Conservation (phyloP, 2,329 filamentous ascomycete genomes). For the Aureobasidium sp. region DNA sequence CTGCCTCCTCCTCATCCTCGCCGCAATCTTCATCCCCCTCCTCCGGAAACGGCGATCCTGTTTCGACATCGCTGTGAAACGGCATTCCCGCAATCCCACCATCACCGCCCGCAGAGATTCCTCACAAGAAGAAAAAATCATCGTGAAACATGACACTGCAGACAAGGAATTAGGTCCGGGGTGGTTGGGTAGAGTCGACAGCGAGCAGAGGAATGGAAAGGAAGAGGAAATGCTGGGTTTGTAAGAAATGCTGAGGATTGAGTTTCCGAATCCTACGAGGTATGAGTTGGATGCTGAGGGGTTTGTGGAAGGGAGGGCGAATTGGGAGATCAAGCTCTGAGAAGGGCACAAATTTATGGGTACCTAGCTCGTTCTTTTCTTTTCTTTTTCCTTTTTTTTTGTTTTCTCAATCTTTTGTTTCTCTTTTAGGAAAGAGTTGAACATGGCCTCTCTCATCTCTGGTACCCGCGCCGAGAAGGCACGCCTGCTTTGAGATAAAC, state of each 20-base stretch:
- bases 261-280: neutral
- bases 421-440: no score
- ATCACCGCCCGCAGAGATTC: neutral
- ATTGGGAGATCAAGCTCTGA: neutral
- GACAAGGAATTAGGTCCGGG: no score
- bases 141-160: neutral
- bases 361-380: no score
- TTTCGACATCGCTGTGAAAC: neutral
- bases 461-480: no score
- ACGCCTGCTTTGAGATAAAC: no score
- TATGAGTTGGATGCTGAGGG: constrained; percentile 1
- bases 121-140: neutral
- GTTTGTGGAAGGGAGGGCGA: neutral
- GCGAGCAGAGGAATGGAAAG: neutral
- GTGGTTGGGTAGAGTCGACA: no score
- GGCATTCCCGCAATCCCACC: neutral
- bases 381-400: no score
- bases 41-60: neutral
- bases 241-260: neutral
- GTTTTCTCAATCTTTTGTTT: no score
- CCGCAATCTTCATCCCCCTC: neutral
- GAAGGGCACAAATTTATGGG: no score
- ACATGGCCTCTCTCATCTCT: no score
- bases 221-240: neutral
- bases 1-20: neutral